Evolutionary conservation across 2,329 filamentous ascomycete species (phyloP).

Genomic region (Talaromyces rugulosus): DNA sequence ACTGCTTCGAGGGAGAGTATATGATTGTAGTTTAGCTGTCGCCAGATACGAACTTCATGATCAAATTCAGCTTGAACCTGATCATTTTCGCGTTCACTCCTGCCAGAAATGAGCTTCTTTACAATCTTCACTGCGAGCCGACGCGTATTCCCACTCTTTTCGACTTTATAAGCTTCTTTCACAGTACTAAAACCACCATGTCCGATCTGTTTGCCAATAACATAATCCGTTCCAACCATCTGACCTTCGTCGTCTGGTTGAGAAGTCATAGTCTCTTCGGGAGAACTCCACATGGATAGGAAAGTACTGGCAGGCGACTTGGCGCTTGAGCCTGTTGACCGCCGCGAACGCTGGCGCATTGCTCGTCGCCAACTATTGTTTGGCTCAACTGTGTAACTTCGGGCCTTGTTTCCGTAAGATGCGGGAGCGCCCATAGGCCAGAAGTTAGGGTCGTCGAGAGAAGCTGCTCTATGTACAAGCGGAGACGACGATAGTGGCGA

Average conservation of each 20-base stretch:
- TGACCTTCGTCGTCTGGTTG: slow-evolving; percentile 65
- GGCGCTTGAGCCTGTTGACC: slow-evolving; percentile 47
- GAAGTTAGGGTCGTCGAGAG: slow-evolving; percentile 36
- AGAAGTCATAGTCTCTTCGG: slow-evolving; percentile 23
- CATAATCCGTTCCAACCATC: slow-evolving; percentile 62
- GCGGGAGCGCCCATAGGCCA: slow-evolving; percentile 32
- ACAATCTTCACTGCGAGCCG: slow-evolving; percentile 63
- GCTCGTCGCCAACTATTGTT: slow-evolving; percentile 31
- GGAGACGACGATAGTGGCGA: slow-evolving; percentile 37
- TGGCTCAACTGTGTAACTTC: slow-evolving; percentile 31
- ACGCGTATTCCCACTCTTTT: slow-evolving; percentile 51
- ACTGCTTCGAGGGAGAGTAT: slow-evolving; percentile 60
- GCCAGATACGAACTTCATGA: slow-evolving; percentile 65
- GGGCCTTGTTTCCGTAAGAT: slow-evolving; percentile 32
- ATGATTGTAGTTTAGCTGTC: slow-evolving; percentile 59
- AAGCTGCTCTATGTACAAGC: slow-evolving; percentile 32
- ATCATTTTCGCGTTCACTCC: slow-evolving; percentile 59
- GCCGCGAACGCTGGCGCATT: slow-evolving; percentile 36
- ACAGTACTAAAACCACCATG: slow-evolving; percentile 64
- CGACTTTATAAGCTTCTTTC: slow-evolving; percentile 62
- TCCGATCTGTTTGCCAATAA: slow-evolving; percentile 63
- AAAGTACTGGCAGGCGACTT: slow-evolving; percentile 58
- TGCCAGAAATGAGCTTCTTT: slow-evolving; percentile 53
- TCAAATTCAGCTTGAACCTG: slow-evolving; percentile 64
- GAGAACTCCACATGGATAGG: slow-evolving; percentile 50